These are phyloP conservation scores for Silene noctiflora DNA, from an alignment of 179 eudicot species.

Conservation along the genomic window DNA sequence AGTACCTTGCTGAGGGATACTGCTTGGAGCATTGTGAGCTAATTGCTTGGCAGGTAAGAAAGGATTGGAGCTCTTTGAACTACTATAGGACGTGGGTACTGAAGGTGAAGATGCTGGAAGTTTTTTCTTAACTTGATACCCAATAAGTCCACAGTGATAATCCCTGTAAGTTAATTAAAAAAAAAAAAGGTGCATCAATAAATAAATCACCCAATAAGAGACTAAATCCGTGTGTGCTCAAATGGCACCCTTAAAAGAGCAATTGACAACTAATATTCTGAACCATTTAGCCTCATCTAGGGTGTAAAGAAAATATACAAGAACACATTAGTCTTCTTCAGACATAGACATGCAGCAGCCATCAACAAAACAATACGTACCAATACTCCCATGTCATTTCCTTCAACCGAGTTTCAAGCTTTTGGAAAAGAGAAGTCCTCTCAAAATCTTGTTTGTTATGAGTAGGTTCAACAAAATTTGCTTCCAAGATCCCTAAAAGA, in stretches of 20 bases:
- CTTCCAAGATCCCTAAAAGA: constrained; percentile 71
- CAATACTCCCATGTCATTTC: constrained; percentile 95
- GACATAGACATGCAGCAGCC: not conserved
- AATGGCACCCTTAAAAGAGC: constrained; percentile 16
- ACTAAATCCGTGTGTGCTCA: not conserved
- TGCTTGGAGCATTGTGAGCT: constrained; percentile 18
- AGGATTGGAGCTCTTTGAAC: constrained; percentile 28
- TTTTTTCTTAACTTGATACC: constrained; percentile 60
- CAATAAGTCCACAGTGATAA: constrained; percentile 81
- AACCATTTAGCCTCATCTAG: not conserved
- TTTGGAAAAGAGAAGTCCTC: constrained; percentile 88
- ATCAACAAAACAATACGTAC: constrained; percentile 37
- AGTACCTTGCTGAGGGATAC: constrained; percentile 25
- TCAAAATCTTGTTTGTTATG: constrained; percentile 98
- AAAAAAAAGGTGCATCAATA: constrained; percentile 16
- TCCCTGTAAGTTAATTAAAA: constrained; percentile 56
- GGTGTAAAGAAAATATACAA: not conserved
- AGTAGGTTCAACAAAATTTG: constrained; percentile 85
- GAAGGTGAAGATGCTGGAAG: constrained; percentile 33
- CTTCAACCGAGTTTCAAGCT: constrained; percentile 81
- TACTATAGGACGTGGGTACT: constrained; percentile 27
- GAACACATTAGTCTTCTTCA: not conserved
- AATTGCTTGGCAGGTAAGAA: constrained; percentile 25
- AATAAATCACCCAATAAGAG: constrained; percentile 4
- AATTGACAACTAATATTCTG: not conserved